These are phyloP conservation scores for Erigeron philadelphicus DNA, from an alignment of 140 eudicot species.

Conservation along the genomic window DNA sequence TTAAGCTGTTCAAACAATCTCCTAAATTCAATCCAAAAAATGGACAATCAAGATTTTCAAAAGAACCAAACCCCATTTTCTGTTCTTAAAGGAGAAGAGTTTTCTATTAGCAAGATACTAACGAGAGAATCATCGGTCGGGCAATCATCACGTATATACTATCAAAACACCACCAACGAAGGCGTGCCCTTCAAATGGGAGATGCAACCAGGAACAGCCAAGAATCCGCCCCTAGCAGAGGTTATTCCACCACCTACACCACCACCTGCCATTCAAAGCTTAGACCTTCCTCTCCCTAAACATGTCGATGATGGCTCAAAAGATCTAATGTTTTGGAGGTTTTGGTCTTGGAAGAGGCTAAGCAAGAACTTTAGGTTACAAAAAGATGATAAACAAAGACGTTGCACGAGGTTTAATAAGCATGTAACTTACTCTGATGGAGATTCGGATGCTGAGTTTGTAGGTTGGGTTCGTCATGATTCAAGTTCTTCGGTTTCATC, in stretches of 20 bases:
- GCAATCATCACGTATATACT: conserved; percentile 51
- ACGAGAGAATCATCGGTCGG: conserved; percentile 46
- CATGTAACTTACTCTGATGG: conserved; percentile 34
- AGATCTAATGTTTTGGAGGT: conserved; percentile 26
- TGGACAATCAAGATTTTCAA: conserved; percentile 31
- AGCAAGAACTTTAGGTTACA: conserved; percentile 26
- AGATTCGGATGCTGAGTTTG: conserved; percentile 32
- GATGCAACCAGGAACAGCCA: conserved; percentile 56
- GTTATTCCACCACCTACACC: conserved; percentile 45
- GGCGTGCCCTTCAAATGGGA: conserved; percentile 70
- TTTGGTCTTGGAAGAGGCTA: conserved; percentile 51
- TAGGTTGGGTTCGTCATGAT: conserved; percentile 31
- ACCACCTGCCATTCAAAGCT: conserved; percentile 43
- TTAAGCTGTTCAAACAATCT: conserved; percentile 13
- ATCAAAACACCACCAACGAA: conserved; percentile 40
- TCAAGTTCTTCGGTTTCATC: conserved; percentile 31
- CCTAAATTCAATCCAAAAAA: conserved; percentile 19
- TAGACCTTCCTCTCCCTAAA: conserved; percentile 43
- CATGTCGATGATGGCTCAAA: conserved; percentile 22
- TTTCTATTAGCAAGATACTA: conserved; percentile 32
- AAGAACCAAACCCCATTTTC: conserved; percentile 29
- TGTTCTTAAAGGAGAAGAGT: conserved; percentile 40
- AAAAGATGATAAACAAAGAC: conserved; percentile 20
- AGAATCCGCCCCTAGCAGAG: conserved; percentile 38
- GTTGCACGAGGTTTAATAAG: conserved; percentile 20